Evolutionary conservation across 164 flowering plant species (phyloP).

Genomic region (Aristolochia contorta): DNA sequence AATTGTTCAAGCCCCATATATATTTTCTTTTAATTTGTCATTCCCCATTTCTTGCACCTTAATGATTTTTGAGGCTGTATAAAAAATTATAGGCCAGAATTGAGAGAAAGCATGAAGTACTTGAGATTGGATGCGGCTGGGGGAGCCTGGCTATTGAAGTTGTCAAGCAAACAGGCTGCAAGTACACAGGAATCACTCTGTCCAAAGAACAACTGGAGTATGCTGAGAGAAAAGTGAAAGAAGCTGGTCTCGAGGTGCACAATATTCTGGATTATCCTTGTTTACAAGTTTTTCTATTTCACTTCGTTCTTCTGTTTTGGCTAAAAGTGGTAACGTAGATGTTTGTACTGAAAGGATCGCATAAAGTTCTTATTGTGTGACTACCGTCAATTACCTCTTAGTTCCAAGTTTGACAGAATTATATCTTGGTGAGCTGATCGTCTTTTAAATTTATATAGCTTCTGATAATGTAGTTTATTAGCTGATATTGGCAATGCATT

Average conservation of each 20-base stretch:
- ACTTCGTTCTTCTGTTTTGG: background rate
- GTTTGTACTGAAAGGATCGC: conserved; percentile 35
- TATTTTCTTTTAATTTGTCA: no score
- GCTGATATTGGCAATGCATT: no score
- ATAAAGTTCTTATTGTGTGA: conserved; percentile 71
- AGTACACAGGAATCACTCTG: conserved; percentile 88
- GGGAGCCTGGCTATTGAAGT: conserved; percentile 88
- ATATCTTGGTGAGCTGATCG: conserved; percentile 54
- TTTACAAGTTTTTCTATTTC: background rate
- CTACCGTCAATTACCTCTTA: conserved; percentile 59
- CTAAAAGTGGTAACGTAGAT: background rate
- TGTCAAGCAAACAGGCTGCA: conserved; percentile 83
- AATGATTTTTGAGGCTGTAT: background rate
- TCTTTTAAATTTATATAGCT: background rate
- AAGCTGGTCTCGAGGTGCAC: conserved; percentile 76
- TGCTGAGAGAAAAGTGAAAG: conserved; percentile 65
- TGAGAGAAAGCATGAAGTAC: conserved; percentile 50
- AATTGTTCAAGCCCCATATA: no score
- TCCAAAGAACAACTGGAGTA: conserved; percentile 69
- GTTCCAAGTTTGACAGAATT: conserved; percentile 61
- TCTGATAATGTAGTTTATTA: conserved; percentile 1
- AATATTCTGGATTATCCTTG: background rate
- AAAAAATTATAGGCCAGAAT: conserved; percentile 54
- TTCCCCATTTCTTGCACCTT: background rate
- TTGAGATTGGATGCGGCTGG: conserved; percentile 96